Conservation (phyloP, 108 stramenopile genomes). For the Cyclotella kingstonii region DNA sequence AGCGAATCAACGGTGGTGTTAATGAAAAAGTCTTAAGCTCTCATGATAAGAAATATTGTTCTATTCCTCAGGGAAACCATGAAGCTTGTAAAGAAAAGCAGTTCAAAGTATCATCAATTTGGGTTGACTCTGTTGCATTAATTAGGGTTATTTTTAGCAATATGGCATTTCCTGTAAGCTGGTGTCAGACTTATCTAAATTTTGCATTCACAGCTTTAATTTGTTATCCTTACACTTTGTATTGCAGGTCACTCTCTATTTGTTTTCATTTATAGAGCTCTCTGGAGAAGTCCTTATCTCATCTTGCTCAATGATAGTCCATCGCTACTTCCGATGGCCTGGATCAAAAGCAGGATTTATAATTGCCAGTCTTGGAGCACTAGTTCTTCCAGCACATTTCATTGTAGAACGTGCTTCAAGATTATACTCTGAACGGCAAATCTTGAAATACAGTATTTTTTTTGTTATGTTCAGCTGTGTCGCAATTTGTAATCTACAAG, state of each 20-base stretch:
- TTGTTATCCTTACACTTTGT: neutral
- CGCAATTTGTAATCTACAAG: slow-evolving; percentile 60
- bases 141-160: slow-evolving; percentile 43
- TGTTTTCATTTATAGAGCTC: slow-evolving; percentile 60
- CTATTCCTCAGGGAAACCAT: neutral
- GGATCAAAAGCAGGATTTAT: slow-evolving; percentile 58
- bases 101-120: neutral
- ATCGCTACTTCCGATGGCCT: slow-evolving; percentile 72
- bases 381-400: slow-evolving; percentile 60
- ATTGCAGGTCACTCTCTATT: slow-evolving; percentile 43
- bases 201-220: neutral
- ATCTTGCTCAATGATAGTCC: slow-evolving; percentile 63
- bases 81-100: neutral
- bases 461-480: slow-evolving; percentile 48
- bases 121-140: slow-evolving; percentile 10
- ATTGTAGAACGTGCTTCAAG: slow-evolving; percentile 59
- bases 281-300: slow-evolving; percentile 68
- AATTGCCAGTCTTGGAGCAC: slow-evolving; percentile 43
- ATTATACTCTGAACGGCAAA: slow-evolving; percentile 64
- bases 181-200: no score
- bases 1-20: slow-evolving; percentile 43
- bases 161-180: slow-evolving; percentile 60
- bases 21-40: neutral
- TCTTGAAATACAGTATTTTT: slow-evolving; percentile 52
- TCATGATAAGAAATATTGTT: slow-evolving; percentile 4